Evolutionary conservation across 2,329 filamentous ascomycete genomes (phyloP).

Genomic region (Epichloe sp.): DNA sequence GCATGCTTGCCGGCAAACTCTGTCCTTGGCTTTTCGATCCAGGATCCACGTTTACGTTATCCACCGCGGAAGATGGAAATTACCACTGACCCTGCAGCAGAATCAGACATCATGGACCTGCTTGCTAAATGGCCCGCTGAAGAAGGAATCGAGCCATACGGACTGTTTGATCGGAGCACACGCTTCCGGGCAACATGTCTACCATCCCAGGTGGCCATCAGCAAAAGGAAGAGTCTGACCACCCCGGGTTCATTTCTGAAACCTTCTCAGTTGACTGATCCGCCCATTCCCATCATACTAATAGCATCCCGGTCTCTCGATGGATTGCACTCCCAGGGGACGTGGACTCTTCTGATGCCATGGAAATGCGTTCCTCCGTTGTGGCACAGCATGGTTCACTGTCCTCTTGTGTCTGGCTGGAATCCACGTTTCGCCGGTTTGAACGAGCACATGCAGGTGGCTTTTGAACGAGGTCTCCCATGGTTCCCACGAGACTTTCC

Average conservation of each 20-base stretch:
- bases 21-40: constrained; percentile 57
- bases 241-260: constrained; percentile 50
- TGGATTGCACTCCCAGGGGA: constrained; percentile 43
- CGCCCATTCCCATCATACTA: constrained; percentile 64
- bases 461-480: constrained; percentile 63
- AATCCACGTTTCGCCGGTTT: constrained; percentile 76
- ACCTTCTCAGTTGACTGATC: constrained; percentile 43
- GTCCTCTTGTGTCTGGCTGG: constrained; percentile 63
- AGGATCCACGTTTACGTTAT: constrained; percentile 70
- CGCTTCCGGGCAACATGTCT: constrained; percentile 53
- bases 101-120: constrained; percentile 38
- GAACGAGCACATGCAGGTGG: constrained; percentile 63
- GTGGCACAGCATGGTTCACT: constrained; percentile 79
- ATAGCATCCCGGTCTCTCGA: constrained; percentile 42
- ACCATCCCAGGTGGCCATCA: constrained; percentile 68
- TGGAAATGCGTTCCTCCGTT: constrained; percentile 80
- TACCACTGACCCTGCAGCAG: constrained; percentile 24
- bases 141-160: constrained; percentile 27
- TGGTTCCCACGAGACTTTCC: constrained; percentile 84
- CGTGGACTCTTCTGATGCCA: constrained; percentile 74
- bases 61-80: constrained; percentile 49
- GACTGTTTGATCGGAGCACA: constrained; percentile 54
- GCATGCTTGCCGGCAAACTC: constrained; percentile 56
- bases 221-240: constrained; percentile 55
- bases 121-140: constrained; percentile 59